These are phyloP conservation scores for Trichoderma atroviride DNA, from an alignment of 2,329 filamentous ascomycete genomes.

Conservation along the genomic window DNA sequence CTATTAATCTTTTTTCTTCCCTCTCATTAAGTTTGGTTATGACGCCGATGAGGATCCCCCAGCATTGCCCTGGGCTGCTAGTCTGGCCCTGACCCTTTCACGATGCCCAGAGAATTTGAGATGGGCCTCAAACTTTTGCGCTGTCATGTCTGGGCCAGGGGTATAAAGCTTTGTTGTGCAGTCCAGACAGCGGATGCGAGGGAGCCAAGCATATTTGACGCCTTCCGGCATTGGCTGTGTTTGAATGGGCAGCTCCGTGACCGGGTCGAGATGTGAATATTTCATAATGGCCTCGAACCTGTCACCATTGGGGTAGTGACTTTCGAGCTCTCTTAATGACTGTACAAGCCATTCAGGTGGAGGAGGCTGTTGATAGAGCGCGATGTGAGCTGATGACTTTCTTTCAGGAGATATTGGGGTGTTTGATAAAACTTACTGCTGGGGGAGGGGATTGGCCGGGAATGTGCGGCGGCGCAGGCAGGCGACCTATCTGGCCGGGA, in stretches of 20 bases:
- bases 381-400: constrained; percentile 28
- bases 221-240: constrained; percentile 60
- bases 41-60: constrained; percentile 17
- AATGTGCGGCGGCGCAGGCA: constrained; percentile 66
- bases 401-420: not conserved
- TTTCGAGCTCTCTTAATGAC: constrained; percentile 71
- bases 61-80: constrained; percentile 34
- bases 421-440: constrained; percentile 57
- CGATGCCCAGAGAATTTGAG: constrained; percentile 82
- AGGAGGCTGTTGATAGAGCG: constrained; percentile 62
- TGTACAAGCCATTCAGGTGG: constrained; percentile 82
- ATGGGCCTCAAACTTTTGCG: constrained; percentile 91
- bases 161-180: constrained; percentile 95
- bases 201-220: constrained; percentile 79
- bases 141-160: constrained; percentile 79
- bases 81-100: constrained; percentile 59
- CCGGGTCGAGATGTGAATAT: constrained; percentile 76
- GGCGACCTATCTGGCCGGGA: constrained; percentile 63
- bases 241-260: constrained; percentile 67
- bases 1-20: not conserved
- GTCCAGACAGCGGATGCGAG: constrained; percentile 87
- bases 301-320: constrained; percentile 72
- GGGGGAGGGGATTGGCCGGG: constrained; percentile 58
- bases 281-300: constrained; percentile 91
- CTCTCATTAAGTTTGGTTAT: not conserved